Conservation (phyloP, 2,329 filamentous ascomycete genomes). For the Curvularia hawaiiensis region DNA sequence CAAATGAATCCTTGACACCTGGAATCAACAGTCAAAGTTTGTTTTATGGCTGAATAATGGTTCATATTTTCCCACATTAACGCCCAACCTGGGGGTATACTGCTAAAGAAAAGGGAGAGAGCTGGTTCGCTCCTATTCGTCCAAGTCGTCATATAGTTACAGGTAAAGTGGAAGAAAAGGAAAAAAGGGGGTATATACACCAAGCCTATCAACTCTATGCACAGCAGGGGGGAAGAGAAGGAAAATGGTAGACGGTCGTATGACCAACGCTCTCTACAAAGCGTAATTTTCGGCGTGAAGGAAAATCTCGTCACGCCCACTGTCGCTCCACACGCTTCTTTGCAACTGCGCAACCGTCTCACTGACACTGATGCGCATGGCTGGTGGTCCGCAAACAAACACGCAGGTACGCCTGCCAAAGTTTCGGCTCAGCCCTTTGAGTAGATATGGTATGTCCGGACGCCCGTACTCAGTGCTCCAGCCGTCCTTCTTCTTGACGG, state of each 20-base stretch:
- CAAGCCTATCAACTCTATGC: slow-evolving; percentile 35
- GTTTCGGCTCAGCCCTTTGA: slow-evolving; percentile 80
- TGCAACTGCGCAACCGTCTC: slow-evolving; percentile 83
- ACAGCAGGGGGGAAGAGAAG: slow-evolving; percentile 21
- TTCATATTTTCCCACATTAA: background rate
- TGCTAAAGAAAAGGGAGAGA: slow-evolving; percentile 8
- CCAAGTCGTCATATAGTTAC: slow-evolving; percentile 17
- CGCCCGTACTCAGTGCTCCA: slow-evolving; percentile 94
- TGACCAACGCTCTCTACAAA: slow-evolving; percentile 57
- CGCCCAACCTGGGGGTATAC: slow-evolving; percentile 13
- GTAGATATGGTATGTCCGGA: slow-evolving; percentile 84
- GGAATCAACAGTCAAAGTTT: background rate
- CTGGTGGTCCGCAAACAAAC: slow-evolving; percentile 88
- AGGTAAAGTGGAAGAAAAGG: slow-evolving; percentile 14
- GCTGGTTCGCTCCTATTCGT: slow-evolving; percentile 4
- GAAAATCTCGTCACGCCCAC: slow-evolving; percentile 85
- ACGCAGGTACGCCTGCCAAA: slow-evolving; percentile 84
- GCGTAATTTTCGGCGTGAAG: slow-evolving; percentile 96
- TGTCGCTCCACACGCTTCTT: slow-evolving; percentile 79
- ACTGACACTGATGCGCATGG: slow-evolving; percentile 88
- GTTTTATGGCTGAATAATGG: background rate
- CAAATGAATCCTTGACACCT: background rate
- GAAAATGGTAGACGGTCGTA: background rate
- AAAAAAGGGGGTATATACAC: slow-evolving; percentile 27
- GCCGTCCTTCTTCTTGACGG: slow-evolving; percentile 64